Conservation (phyloP, 345 rosid genomes). For the Carallia brachiata region DNA sequence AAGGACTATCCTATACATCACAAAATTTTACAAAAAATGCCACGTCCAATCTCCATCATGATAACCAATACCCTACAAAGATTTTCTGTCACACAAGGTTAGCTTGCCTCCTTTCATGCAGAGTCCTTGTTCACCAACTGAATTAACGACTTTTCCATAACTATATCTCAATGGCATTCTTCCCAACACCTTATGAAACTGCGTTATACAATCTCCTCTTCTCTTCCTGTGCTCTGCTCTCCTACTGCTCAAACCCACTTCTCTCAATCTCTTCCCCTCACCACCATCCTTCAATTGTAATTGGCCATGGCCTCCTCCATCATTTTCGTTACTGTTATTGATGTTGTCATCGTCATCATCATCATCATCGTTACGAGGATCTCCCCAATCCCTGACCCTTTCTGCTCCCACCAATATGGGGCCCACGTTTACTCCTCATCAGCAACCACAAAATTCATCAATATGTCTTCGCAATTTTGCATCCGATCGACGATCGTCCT, state of each 20-base stretch:
- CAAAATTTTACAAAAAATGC: neutral
- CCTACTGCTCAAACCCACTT: conserved; percentile 68
- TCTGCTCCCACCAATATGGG: conserved; percentile 68
- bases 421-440: conserved; percentile 49
- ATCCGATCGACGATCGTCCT: conserved; percentile 48
- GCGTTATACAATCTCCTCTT: conserved; percentile 57
- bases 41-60: neutral
- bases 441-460: conserved; percentile 71
- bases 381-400: conserved; percentile 71
- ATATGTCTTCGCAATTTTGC: conserved; percentile 70
- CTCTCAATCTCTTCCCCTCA: conserved; percentile 27
- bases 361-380: conserved; percentile 48
- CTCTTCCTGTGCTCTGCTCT: conserved; percentile 64
- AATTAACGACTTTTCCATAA: conserved; percentile 56
- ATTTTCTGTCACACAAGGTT: conserved; percentile 47
- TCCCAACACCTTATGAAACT: conserved; percentile 58
- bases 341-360: too few relatives aligned
- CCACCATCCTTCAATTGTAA: conserved; percentile 9
- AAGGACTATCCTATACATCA: neutral
- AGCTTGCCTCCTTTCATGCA: conserved; percentile 58
- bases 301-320: neutral
- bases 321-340: neutral
- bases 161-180: conserved; percentile 64
- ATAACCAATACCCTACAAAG: neutral
- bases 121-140: conserved; percentile 69